Conservation (phyloP, 139 green algal species). For the Chlorella sp. region DNA sequence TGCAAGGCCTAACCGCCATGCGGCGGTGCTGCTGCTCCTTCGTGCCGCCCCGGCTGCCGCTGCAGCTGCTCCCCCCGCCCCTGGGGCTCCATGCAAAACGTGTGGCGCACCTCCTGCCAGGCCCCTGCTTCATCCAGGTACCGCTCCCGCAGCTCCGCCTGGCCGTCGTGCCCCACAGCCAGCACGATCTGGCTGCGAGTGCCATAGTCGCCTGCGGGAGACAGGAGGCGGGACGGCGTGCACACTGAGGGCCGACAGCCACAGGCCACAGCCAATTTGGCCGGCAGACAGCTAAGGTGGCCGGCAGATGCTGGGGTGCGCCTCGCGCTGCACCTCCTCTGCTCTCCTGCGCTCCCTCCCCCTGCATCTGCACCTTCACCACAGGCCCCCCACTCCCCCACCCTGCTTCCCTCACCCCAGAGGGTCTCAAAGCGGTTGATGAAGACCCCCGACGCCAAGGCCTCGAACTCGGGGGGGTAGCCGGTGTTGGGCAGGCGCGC, state of each 20-base stretch:
- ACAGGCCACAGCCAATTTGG: no score
- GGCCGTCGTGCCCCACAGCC: slow-evolving; percentile 22
- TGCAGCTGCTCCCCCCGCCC: background rate
- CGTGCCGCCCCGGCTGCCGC: background rate
- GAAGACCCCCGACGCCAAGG: slow-evolving; percentile 9
- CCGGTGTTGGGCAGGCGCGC: slow-evolving; percentile 7
- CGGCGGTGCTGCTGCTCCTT: background rate
- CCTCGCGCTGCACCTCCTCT: no score
- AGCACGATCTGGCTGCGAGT: slow-evolving; percentile 35
- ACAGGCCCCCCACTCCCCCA: background rate
- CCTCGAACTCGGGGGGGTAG: slow-evolving; percentile 18
- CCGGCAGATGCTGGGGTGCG: no score
- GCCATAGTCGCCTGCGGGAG: slow-evolving; percentile 18
- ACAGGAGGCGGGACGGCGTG: no score
- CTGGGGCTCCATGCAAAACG: background rate
- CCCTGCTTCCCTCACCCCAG: no score
- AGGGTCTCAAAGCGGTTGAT: no score
- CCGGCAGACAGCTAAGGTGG: no score
- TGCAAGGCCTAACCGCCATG: background rate
- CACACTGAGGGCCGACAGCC: no score
- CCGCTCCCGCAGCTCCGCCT: slow-evolving; percentile 29
- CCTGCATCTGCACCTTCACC: no score
- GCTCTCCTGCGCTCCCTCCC: background rate
- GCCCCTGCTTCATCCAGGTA: background rate
- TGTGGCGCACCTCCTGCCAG: slow-evolving; percentile 25